These are phyloP conservation scores for Plantago major DNA, from an alignment of 257 asterid species.

Conservation along the genomic window DNA sequence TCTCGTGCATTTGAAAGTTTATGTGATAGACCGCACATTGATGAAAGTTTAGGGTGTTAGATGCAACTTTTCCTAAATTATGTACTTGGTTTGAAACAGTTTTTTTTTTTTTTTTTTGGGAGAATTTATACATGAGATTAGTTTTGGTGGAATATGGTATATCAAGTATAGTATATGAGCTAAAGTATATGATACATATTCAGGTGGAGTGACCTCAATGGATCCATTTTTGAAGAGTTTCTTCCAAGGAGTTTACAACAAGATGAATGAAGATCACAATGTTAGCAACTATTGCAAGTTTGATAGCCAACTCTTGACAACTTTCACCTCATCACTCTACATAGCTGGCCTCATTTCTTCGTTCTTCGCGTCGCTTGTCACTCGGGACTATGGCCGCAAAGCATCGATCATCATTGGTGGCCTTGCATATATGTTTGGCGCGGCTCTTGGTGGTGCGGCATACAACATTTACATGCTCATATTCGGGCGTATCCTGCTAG, in stretches of 20 bases:
- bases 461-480: constrained; percentile 32
- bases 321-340: constrained; percentile 51
- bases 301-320: constrained; percentile 50
- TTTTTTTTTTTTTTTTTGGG: no score
- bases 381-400: constrained; percentile 44
- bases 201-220: constrained; percentile 64
- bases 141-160: no score
- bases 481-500: constrained; percentile 34
- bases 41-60: no score
- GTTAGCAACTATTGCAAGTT: constrained; percentile 55
- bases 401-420: constrained; percentile 50
- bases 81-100: no score
- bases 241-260: constrained; percentile 35
- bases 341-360: constrained; percentile 54
- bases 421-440: constrained; percentile 38
- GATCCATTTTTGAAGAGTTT: constrained; percentile 49
- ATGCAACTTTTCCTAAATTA: no score
- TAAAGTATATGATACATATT: neutral
- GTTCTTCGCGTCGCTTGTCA: constrained; percentile 40
- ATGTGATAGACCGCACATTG: no score
- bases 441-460: constrained; percentile 34
- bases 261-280: constrained; percentile 28
- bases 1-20: no score
- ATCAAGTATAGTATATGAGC: neutral
- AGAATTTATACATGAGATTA: no score